A percentile compares a stretch with the other conserved stretches of the same genome.
These are phyloP conservation scores for Elongisporangium undulatum DNA, from an alignment of 352 stramenopile genomes.

Conservation along the genomic window DNA sequence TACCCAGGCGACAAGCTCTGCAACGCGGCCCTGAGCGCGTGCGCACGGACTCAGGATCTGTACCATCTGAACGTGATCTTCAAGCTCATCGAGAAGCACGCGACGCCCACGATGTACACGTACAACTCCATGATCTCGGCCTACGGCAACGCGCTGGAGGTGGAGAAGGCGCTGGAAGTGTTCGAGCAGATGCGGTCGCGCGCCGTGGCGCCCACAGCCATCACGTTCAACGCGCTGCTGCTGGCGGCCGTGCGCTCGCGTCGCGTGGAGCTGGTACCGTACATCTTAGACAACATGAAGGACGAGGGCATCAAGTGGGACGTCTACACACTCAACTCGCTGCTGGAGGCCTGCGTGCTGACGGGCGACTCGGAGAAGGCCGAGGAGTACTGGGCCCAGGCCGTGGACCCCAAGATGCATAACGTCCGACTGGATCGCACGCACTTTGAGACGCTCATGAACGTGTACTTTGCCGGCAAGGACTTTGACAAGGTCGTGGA, in stretches of 20 bases:
- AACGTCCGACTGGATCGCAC: conserved; percentile 48
- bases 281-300: conserved; percentile 49
- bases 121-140: conserved; percentile 85
- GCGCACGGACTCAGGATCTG: conserved; percentile 54
- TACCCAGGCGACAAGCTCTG: conserved; percentile 70
- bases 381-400: conserved; percentile 52
- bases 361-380: conserved; percentile 35
- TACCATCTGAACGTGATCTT: conserved; percentile 59
- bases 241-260: conserved; percentile 50
- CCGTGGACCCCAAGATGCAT: conserved; percentile 25
- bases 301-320: conserved; percentile 52
- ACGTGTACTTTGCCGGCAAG: conserved; percentile 56
- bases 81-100: conserved; percentile 50
- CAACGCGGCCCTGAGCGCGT: conserved; percentile 66
- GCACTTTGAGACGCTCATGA: conserved; percentile 75
- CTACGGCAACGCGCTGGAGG: conserved; percentile 57
- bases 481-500: conserved; percentile 45
- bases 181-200: conserved; percentile 38
- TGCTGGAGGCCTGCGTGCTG: conserved; percentile 60
- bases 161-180: conserved; percentile 58
- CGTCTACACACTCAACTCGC: conserved; percentile 70
- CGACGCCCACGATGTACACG: conserved; percentile 59
- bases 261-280: conserved; percentile 39
- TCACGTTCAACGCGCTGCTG: conserved; percentile 75
- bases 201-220: conserved; percentile 36